These are phyloP conservation scores for Kuraishia piskuri DNA, from an alignment of 805 yeast genomes.

Conservation along the genomic window DNA sequence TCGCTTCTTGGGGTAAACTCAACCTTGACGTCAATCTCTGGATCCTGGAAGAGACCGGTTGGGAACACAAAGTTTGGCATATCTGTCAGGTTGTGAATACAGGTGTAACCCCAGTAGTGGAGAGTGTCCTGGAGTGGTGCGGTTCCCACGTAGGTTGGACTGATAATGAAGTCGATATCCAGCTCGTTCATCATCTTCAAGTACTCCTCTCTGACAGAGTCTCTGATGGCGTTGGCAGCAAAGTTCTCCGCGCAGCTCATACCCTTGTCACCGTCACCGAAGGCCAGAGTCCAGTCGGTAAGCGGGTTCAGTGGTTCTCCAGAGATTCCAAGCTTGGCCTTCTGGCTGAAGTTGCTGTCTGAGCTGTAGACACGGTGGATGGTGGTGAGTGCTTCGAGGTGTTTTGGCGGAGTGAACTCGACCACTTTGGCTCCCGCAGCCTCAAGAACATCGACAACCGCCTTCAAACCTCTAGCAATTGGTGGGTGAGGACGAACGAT, in stretches of 20 bases:
- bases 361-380: slow-evolving; percentile 30
- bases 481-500: slow-evolving; percentile 43
- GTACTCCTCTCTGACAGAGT: slow-evolving; percentile 42
- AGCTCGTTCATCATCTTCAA: slow-evolving; percentile 35
- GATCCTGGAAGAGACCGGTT: slow-evolving; percentile 48
- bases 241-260: slow-evolving; percentile 37
- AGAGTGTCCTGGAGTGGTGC: slow-evolving; percentile 57
- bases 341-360: slow-evolving; percentile 28
- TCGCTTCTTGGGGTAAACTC: slow-evolving; percentile 16
- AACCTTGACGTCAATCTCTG: slow-evolving; percentile 31
- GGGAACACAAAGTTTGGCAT: slow-evolving; percentile 55
- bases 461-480: slow-evolving; percentile 33
- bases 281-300: slow-evolving; percentile 16
- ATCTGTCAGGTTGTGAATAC: slow-evolving; percentile 60
- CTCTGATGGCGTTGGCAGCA: slow-evolving; percentile 38
- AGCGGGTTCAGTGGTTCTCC: slow-evolving; percentile 27
- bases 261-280: slow-evolving; percentile 22
- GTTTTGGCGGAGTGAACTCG: slow-evolving; percentile 36
- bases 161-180: slow-evolving; percentile 49
- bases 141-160: slow-evolving; percentile 56
- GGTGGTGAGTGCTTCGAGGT: slow-evolving; percentile 24
- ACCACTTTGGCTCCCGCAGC: slow-evolving; percentile 43
- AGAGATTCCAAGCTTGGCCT: slow-evolving; percentile 13
- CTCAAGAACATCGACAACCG: slow-evolving; percentile 19
- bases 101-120: slow-evolving; percentile 68